Evolutionary conservation across 2,329 filamentous ascomycete genomes (phyloP).

Genomic region (Beauveria rudraprayagi): DNA sequence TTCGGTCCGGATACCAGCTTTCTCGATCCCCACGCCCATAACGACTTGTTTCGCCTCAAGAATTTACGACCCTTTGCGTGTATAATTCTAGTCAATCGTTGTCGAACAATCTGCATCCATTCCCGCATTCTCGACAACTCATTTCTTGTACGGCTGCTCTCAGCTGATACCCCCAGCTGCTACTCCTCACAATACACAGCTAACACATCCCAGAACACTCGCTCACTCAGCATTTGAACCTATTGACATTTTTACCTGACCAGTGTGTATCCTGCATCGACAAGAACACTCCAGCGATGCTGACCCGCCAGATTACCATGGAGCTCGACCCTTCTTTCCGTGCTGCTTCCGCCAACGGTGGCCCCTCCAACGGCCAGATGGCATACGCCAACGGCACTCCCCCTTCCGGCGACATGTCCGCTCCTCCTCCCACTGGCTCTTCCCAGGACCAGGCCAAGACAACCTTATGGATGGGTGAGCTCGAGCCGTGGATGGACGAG

Average conservation of each 20-base stretch:
- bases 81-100: constrained; percentile 2
- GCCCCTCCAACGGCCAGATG: constrained; percentile 26
- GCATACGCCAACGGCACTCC: constrained; percentile 32
- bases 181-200: neutral
- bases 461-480: constrained; percentile 82
- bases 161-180: neutral
- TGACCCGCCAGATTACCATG: constrained; percentile 21
- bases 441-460: constrained; percentile 45
- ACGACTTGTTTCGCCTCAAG: constrained; percentile 9
- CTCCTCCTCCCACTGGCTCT: constrained; percentile 25
- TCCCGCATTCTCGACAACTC: constrained; percentile 5
- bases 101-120: constrained; percentile 6
- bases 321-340: constrained; percentile 25
- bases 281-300: neutral
- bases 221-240: neutral
- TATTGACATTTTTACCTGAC: constrained; percentile 1
- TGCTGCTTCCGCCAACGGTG: constrained; percentile 24
- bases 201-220: neutral
- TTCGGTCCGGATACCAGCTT: constrained; percentile 10
- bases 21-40: constrained; percentile 1
- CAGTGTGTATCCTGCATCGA: constrained; percentile 1
- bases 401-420: constrained; percentile 30
- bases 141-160: neutral
- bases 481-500: constrained; percentile 98
- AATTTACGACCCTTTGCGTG: constrained; percentile 7